Evolutionary conservation across 129 eudicot genomes (phyloP).

Genomic region (Chrysanthemum lavandulifolium): DNA sequence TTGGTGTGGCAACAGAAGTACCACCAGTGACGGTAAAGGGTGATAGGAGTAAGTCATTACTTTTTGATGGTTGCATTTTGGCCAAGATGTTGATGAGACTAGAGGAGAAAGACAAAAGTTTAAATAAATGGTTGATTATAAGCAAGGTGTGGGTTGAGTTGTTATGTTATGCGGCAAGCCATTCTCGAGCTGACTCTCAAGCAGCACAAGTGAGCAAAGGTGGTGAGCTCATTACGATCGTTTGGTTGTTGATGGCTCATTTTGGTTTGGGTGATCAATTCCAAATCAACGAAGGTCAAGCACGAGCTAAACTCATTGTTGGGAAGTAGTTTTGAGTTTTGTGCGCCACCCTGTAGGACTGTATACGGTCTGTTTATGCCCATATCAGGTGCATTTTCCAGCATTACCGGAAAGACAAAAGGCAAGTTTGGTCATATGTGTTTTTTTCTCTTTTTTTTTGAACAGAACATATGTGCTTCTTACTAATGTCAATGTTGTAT

Average conservation of each 20-base stretch:
- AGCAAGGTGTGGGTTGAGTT: conserved; percentile 61
- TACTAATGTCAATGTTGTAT: no score
- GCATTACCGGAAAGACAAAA: no score
- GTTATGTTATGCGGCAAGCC: conserved; percentile 44
- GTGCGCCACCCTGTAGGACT: no score
- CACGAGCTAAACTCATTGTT: not conserved
- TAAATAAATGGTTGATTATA: conserved; percentile 40
- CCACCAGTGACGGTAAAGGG: conserved; percentile 42
- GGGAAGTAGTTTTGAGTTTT: conserved; percentile 1
- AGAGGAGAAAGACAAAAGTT: not conserved
- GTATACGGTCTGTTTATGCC: no score
- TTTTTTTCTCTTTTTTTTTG: no score
- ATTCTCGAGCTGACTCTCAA: conserved; percentile 41
- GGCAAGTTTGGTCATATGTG: no score
- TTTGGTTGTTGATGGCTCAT: conserved; percentile 64
- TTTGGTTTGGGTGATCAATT: conserved; percentile 55
- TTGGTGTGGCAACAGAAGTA: conserved; percentile 17
- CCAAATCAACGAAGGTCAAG: conserved; percentile 34
- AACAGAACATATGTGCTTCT: no score
- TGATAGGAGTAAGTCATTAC: conserved; percentile 34
- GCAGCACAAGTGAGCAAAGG: conserved; percentile 54
- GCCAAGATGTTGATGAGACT: conserved; percentile 38
- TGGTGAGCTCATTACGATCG: conserved; percentile 51
- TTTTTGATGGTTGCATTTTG: conserved; percentile 45
- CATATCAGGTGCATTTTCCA: no score